Base-by-base conservation (phyloP, 2,329 filamentous ascomycete species). In the Zymoseptoria pseudotritici region DNA sequence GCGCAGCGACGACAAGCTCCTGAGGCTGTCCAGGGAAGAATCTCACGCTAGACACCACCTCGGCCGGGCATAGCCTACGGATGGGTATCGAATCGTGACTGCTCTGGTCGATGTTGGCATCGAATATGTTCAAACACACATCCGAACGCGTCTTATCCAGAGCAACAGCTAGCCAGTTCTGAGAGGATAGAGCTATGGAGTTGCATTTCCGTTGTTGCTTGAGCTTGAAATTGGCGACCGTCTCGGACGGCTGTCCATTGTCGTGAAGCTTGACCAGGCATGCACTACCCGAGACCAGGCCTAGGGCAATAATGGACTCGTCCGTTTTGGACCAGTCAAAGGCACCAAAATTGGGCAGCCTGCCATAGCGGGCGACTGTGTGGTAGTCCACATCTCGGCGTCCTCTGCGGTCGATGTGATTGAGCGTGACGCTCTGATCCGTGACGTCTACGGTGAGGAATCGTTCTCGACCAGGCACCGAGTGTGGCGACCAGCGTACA, bases 71-170 rank as follows among this genome's bases (percentile, higher is more conserved):
- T 77, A 73, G 85, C 81, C 70, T 82, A 73, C 70, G 83, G 74
- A 70, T 79, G 66, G 72, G 82, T 19, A 29, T 29, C 72, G 80
- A 78, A 49, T 76, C 72, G 21, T 66, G 64, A 77, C 71, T 66
- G 79, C 79, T 72, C 74, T 79, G 81, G 54, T 85, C 78, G 67
- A 76, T 83, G 66, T 83, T 87, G 58, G 91, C 81, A 72, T 95
- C 89, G 83, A 89, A 94, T 29, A 94, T 86, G 68, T 93, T 90
- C 54, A 95, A 80, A 67, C 88, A 91, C 63, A 88, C 84, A 70
- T 94, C 90, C 74, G 90, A 91, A 31, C 90, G 83, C 22, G 92
- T 89, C 66, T 89, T 83, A 68, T 94, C 90, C 56, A 94, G 78
- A 1, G 89, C 90, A 26, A 91, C 89, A 9, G 90, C 90, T 56